Evolutionary conservation across 371 early-diverging fungal genomes (phyloP), one percentile per base, ranked within the genome.

Genomic region (Mycotypha africana): DNA sequence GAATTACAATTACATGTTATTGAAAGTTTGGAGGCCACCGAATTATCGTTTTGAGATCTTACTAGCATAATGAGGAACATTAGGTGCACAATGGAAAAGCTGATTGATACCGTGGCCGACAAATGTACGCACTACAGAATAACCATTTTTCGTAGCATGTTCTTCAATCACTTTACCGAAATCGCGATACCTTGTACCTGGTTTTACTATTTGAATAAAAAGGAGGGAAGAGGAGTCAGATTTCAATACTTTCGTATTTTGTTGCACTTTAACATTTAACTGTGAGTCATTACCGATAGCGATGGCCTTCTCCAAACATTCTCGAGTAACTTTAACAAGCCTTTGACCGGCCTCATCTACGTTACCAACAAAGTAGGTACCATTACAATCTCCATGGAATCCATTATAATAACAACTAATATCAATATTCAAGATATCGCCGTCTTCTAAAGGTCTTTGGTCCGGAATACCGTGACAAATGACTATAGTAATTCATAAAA

Each of bases 381-480:
- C 90, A 56, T 95, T 93, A 45, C 90, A 58, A 65, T 98, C 98
- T 22, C 86, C 86, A 54, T 98, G 97, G 78, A 87, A 95, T 3
- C 94, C 97, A 46, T 86, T 76, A 51, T 87, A 76, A 67, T 78
- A 95, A 31, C 88, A 74, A 5, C 85, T 78, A 10, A 97, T 84
- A 63, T 97, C 98, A 32, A 97, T 54, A 65, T 98, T 97, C 40
- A 92, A 62, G 48, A 95, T 86, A 62, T 98, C 97, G 34, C 96
- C 95, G 45, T 96, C 95, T 49, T 82, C 69, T 23, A 98, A 62
- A 32, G 73, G 78, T 42, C 93, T 88, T 40, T 78, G 53, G 62
- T 96, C 97, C 2, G 96, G 97, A 48, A 96, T 92, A 35, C 96
- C 93, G 60, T 89, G 91, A 42, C 90, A 89, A 53, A 92, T 89